Base-by-base conservation (phyloP, 371 early-diverging fungal species). In the Mycotypha africana region DNA sequence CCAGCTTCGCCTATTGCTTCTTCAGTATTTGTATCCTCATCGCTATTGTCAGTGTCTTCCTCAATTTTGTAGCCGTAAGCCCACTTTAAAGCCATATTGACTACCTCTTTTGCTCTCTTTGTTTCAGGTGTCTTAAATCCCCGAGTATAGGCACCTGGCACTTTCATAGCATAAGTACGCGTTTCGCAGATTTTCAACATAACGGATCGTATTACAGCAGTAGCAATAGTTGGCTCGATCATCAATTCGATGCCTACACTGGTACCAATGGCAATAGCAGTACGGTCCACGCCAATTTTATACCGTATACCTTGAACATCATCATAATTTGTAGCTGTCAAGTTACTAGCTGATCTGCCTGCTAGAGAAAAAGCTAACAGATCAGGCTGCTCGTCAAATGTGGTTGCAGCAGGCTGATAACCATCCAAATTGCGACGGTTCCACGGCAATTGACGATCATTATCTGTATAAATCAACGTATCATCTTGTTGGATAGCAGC, bases 211-310 rank as follows among this genome's bases (percentile, higher is more conserved):
- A 69, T 45, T 22, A 50, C 42, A 1, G 47, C 52, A 4, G 47
- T 38, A 7, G 19, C 2, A n/a, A 35, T 11, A 15, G 60, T 54
- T 10, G 70, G 70, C 22, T 65, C 58, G 9, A 69, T 32, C 50
- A 62, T 43, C 12, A 69, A 32, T 35, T 62, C 63, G 14, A 69
- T 21, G 4, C 70, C 70, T 25, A 69, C 33, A 38, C 66, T 59
- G 9, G 70, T 65, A 2, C 70, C 70, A n/a, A 69, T 34, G 1
- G 58, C 70, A 36, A 69, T 60, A 20, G 66, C 70, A 14, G 70
- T 65, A 26, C 70, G 56, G 38, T 69, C 70, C 23, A 69, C 43
- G 17, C 52, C 28, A 25, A 65, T 38, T 8, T 60, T 59, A 47
- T 62, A 69, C 1, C 66, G 60, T 15, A 65, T 24, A 12, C 70